Evolutionary conservation across 768 basidiomycete genomes (phyloP).

Genomic region (Inosperma sp.): DNA sequence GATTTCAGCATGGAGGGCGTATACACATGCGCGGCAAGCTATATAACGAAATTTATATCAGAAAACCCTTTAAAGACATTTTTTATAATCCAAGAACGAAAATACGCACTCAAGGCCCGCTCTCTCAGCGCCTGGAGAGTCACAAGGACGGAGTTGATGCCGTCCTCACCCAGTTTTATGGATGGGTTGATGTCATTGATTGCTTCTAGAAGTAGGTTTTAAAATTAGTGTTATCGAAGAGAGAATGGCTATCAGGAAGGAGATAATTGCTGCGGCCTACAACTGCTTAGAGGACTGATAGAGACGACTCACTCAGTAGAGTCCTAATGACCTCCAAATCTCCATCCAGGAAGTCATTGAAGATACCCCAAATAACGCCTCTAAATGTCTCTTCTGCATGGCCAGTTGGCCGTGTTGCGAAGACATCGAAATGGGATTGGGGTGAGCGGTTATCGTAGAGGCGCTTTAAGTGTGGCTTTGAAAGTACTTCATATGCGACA

Average conservation of each 20-base stretch:
- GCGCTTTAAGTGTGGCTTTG: conserved; percentile 62
- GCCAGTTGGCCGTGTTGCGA: conserved; percentile 45
- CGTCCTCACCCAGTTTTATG: conserved; percentile 71
- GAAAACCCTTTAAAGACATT: not conserved
- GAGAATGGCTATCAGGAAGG: not conserved
- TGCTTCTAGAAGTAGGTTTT: conserved; percentile 44
- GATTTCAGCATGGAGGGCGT: conserved; percentile 67
- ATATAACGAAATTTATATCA: conserved; percentile 4
- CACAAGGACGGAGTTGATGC: conserved; percentile 69
- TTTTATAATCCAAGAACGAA: conserved; percentile 7
- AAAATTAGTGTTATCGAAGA: not conserved
- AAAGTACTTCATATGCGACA: conserved; percentile 77
- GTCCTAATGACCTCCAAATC: conserved; percentile 82
- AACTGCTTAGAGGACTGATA: not conserved
- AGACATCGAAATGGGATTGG: conserved; percentile 48
- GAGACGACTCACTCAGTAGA: conserved; percentile 55
- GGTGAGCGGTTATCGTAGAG: conserved; percentile 60
- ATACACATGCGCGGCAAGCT: conserved; percentile 76
- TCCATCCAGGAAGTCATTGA: conserved; percentile 80
- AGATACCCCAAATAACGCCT: conserved; percentile 65
- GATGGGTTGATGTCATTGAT: conserved; percentile 79
- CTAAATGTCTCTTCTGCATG: conserved; percentile 78
- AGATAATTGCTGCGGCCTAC: not conserved
- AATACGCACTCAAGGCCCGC: conserved; percentile 63
- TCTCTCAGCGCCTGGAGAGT: conserved; percentile 68